These are phyloP conservation scores for Hamigera avellanea DNA, from an alignment of 495 filamentous ascomycete genomes.

Conservation along the genomic window DNA sequence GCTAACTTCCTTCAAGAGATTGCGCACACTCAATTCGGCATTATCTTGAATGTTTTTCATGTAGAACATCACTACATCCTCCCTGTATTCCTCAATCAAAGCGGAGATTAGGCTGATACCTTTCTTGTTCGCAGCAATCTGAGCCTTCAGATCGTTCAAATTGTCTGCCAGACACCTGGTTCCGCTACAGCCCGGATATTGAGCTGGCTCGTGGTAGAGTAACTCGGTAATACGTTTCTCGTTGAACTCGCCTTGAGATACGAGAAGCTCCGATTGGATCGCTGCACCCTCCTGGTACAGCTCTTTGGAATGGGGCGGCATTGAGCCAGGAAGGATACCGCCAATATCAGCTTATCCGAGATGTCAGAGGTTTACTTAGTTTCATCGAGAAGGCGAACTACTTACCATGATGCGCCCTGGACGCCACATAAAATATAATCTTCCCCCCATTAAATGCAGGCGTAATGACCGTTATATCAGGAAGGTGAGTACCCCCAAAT, in stretches of 20 bases:
- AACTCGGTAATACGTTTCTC: conserved; percentile 73
- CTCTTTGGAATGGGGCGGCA: conserved; percentile 89
- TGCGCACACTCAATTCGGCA: conserved; percentile 71
- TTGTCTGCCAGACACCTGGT: conserved; percentile 85
- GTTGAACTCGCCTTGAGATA: conserved; percentile 80
- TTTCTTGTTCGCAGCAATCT: conserved; percentile 90
- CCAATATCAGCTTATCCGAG: conserved; percentile 85
- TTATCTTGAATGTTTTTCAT: conserved; percentile 90
- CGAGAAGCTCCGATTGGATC: conserved; percentile 87
- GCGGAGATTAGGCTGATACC: conserved; percentile 67
- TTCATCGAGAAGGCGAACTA: neutral
- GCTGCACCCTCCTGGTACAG: conserved; percentile 87
- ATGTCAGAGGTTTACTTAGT: neutral
- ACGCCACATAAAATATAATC: conserved; percentile 88
- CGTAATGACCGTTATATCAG: conserved; percentile 81
- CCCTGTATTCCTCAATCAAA: conserved; percentile 83
- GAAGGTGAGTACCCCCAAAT: conserved; percentile 76
- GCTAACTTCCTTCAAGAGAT: conserved; percentile 62
- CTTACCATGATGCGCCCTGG: conserved; percentile 44
- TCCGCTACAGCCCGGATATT: conserved; percentile 77
- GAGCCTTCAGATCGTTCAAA: conserved; percentile 87
- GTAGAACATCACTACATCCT: conserved; percentile 81
- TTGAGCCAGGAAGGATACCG: conserved; percentile 85
- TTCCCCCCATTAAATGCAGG: conserved; percentile 63
- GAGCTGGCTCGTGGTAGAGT: conserved; percentile 61